Evolutionary conservation across 768 basidiomycete genomes (phyloP), one percentile per base, ranked within the genome.

Genomic region (Terana coerulea): DNA sequence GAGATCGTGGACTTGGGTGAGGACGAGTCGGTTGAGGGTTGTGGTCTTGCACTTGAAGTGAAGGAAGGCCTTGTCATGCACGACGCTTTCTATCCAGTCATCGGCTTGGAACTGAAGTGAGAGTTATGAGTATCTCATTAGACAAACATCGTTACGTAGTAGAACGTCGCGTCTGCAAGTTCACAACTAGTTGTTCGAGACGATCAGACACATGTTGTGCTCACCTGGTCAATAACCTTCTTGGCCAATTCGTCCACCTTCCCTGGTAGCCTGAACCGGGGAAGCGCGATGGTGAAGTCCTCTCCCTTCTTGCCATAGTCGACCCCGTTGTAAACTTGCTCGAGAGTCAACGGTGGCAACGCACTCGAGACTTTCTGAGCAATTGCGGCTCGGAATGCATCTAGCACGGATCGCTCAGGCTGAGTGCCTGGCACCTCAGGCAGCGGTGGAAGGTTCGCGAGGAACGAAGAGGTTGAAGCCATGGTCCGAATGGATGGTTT

Each of bases 221-320:
- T 49, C 46, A 93, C 94, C 62, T 83, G 75, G 31, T 75, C 78
- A n/a, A 85, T 73, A 31, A 98, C 85, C 64, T 81, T 80, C 45
- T 78, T 72, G 0, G 88, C 92, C 15, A 88, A 74, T 28, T 86
- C 85, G 36, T 93, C 88, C 0, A 88, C 77, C 64, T 93, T 93
- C 17, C 83, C 92, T 7, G 85, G 84, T 22, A 95, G 72, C 49
- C 90, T 77, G 72, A 95, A 98, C 55, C 95, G 80, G n/a, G 94
- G 90, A 43, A 98, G 68, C 0, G 95, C 93, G 17, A 98, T 80
- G 0, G 88, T 88, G 59, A 97, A 93, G 70, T 98, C 95, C 37
- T 79, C 84, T n/a, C 89, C 91, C 69, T 95, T 95, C 71, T 95
- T 92, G 30, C 90, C 91, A 56, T 86, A 89, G 65, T 94, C 88